Percentiles rank a stretch among this genome's conserved stretches.
phyloP scores from a whole-genome alignment of 352 stramenopile genomes.

The Albugo candida region DNA sequence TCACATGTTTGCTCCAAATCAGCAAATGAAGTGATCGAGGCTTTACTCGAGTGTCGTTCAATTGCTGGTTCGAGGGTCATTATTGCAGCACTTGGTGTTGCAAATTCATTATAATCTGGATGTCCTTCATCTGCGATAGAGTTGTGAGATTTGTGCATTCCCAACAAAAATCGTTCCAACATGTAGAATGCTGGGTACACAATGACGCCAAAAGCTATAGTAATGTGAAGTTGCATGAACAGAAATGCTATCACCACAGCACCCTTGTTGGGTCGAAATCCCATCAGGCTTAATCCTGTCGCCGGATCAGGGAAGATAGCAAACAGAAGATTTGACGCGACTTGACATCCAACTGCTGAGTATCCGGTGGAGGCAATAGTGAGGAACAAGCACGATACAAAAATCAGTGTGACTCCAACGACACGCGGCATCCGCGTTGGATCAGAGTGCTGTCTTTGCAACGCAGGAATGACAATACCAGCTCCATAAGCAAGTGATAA shows the following conservation, averaged over 20 bases:
- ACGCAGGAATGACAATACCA: slow-evolving; percentile 35
- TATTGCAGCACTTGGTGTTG: no score
- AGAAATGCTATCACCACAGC: slow-evolving; percentile 19
- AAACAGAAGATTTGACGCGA: slow-evolving; percentile 43
- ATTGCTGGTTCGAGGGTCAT: no score
- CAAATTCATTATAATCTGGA: no score
- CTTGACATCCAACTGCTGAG: slow-evolving; percentile 9
- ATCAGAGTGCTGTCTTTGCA: slow-evolving; percentile 39
- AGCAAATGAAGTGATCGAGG: slow-evolving; percentile 11
- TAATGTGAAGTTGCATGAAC: slow-evolving; percentile 35
- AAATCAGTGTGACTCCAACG: slow-evolving; percentile 24
- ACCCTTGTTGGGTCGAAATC: slow-evolving; percentile 21
- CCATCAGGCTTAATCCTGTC: slow-evolving; percentile 17
- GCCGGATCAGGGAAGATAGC: slow-evolving; percentile 20
- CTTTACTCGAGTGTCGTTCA: neutral
- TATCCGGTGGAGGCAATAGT: slow-evolving; percentile 30
- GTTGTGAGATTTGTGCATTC: slow-evolving; percentile 24
- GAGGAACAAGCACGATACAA: slow-evolving; percentile 42
- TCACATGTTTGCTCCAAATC: slow-evolving; percentile 5
- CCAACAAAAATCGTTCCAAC: slow-evolving; percentile 28
- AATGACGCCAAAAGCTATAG: slow-evolving; percentile 36
- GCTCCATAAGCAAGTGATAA: slow-evolving; percentile 39
- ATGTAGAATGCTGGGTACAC: slow-evolving; percentile 39
- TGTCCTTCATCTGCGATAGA: neutral
- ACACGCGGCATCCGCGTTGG: slow-evolving; percentile 40